Base-by-base conservation (phyloP, 192 early-diverging fungal species). In the Podila verticillata region DNA sequence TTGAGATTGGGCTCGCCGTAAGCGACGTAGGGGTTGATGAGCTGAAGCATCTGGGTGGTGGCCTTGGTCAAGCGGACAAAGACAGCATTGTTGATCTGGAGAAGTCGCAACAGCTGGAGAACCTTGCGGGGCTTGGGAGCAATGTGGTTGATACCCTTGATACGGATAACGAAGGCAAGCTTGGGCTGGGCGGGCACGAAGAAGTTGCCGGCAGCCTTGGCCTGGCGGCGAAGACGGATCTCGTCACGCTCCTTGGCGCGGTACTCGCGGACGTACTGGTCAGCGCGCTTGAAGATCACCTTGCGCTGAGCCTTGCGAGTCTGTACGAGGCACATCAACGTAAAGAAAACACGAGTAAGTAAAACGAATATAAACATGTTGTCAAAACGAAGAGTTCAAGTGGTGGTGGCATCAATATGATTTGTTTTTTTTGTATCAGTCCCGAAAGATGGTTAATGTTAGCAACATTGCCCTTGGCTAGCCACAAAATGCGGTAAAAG, bases 141-240 rank as follows among this genome's bases (percentile, higher is more conserved):
- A 75, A 99, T 93, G 90, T 98, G 95, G 93, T 97, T 98, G 92
- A 99, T 97, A 98, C 96, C 97, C 93, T 98, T 98, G 87, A 98
- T 95, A 88, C 98, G 96, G 87, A 99, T 87, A 68, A 99, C 97
- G 72, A 99, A 98, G 72, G 94, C 95, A 61, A 99, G 93, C 91
- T 98, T 97, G 86, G 95, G 89, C 88, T 99, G 93, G 62, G 94
- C 92, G 61, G 96, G 91, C 44, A 99, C 97, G 87, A 95, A 98
- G 90, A 94, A 98, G 88, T 90, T 92, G 77, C 95, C 95, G 63
- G 84, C 71, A 82, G 91, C 88, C 88, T 95, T 95, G 86, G 98
- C 97, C 88, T 94, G 91, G 85, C 98, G 96, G 83, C 89, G 87
- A 57, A 97, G 95, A 83, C 95, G 92, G 85, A 98, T 88, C 86